Evolutionary conservation across 306 rosid genomes (phyloP).

Genomic region (Begonia fuchsioides): DNA sequence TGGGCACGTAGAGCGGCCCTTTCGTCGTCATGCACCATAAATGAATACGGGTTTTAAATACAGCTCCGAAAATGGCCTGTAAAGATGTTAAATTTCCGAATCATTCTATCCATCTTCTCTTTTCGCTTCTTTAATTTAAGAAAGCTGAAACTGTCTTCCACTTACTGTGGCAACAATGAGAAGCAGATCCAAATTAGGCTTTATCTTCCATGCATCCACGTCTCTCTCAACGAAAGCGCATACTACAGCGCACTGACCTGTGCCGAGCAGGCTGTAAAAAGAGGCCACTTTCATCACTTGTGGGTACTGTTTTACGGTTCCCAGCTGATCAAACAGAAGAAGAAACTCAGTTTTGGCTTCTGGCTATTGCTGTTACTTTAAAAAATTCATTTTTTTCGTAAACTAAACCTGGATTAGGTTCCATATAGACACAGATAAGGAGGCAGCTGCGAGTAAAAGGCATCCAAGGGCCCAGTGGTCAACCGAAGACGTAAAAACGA

Average conservation of each 20-base stretch:
- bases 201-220: conserved; percentile 14
- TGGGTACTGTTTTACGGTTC: conserved; percentile 3
- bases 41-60: conserved; percentile 8
- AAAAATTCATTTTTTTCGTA: background rate
- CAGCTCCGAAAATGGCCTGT: conserved; percentile 14
- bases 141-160: background rate
- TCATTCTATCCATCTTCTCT: background rate
- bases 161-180: conserved; percentile 17
- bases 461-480: conserved; percentile 15
- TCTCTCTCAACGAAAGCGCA: conserved; percentile 13
- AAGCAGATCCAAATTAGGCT: conserved; percentile 5
- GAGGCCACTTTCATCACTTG: conserved; percentile 14
- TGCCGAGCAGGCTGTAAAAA: conserved; percentile 8
- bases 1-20: conserved; percentile 18
- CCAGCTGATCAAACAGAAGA: too few relatives aligned
- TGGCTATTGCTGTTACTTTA: too few relatives aligned
- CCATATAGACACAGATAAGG: conserved; percentile 15
- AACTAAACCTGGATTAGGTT: conserved; percentile 16
- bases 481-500: conserved; percentile 3
- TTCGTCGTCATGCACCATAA: conserved; percentile 15
- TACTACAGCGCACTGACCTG: conserved; percentile 9
- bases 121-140: background rate
- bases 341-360: background rate
- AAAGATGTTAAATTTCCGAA: background rate
- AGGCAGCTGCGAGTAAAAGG: conserved; percentile 9